Conservation (phyloP, 495 filamentous ascomycete species). For the Lichina pygmaea region DNA sequence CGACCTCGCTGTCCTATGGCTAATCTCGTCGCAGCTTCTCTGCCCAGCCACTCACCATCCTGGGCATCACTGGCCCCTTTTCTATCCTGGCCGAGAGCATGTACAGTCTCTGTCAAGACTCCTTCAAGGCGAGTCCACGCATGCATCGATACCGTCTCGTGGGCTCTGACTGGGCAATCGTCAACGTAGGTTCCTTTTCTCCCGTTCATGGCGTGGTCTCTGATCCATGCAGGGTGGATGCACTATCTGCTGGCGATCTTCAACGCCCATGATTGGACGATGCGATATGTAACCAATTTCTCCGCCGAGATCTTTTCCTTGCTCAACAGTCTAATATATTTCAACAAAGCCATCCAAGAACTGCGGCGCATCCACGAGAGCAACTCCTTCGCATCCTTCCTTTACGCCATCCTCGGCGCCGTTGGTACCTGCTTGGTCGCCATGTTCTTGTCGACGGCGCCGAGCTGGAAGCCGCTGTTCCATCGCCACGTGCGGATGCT, state of each 20-base stretch:
- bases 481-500: constrained; percentile 39
- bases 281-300: constrained; percentile 51
- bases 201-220: constrained; percentile 48
- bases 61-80: constrained; percentile 50
- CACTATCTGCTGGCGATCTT: constrained; percentile 41
- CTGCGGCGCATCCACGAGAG: constrained; percentile 29
- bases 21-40: constrained; percentile 21
- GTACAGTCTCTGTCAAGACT: constrained; percentile 27
- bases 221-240: constrained; percentile 45
- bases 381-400: constrained; percentile 38
- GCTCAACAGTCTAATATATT: constrained; percentile 48
- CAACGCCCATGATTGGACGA: constrained; percentile 54
- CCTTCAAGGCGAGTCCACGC: constrained; percentile 22
- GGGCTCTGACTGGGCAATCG: not conserved
- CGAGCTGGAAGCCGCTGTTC: constrained; percentile 36
- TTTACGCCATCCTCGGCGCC: constrained; percentile 43
- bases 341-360: constrained; percentile 47
- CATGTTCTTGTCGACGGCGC: constrained; percentile 34
- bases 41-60: constrained; percentile 41
- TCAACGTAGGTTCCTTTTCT: constrained; percentile 29
- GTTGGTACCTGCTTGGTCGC: constrained; percentile 42
- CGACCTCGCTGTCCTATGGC: too few relatives aligned
- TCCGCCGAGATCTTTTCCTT: constrained; percentile 45
- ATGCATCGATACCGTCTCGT: not conserved
- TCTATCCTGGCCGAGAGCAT: constrained; percentile 47